These are phyloP conservation scores for Eruca vesicaria DNA, from an alignment of 441 rosid species.

Conservation along the genomic window DNA sequence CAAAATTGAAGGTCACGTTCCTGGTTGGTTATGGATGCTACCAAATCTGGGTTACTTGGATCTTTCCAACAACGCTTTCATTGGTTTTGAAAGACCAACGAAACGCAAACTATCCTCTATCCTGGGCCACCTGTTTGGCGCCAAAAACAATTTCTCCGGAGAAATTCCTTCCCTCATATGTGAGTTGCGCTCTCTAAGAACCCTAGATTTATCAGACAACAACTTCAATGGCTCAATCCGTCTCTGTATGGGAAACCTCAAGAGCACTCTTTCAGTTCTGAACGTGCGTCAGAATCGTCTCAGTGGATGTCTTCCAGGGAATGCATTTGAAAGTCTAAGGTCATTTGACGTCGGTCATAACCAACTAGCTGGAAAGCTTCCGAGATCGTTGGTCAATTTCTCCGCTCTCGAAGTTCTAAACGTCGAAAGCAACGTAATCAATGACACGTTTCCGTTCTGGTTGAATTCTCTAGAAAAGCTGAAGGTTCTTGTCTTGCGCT, in stretches of 20 bases:
- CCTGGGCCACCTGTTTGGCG: constrained; percentile 18
- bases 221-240: constrained; percentile 39
- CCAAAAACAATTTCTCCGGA: constrained; percentile 34
- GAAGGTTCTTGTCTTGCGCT: constrained; percentile 49
- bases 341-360: constrained; percentile 45
- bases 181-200: constrained; percentile 4
- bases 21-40: constrained; percentile 44
- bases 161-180: constrained; percentile 43
- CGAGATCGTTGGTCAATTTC: constrained; percentile 44
- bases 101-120: background rate
- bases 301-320: constrained; percentile 24
- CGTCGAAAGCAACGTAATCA: constrained; percentile 45
- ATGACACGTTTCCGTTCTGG: constrained; percentile 47
- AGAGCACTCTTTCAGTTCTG: constrained; percentile 30
- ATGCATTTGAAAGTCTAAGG: constrained; percentile 25
- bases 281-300: constrained; percentile 46
- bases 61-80: constrained; percentile 38
- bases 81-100: background rate
- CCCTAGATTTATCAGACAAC: constrained; percentile 49
- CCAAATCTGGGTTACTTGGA: background rate
- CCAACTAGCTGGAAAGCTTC: constrained; percentile 39
- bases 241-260: constrained; percentile 23
- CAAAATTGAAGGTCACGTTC: constrained; percentile 36
- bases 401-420: constrained; percentile 39
- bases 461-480: constrained; percentile 35